Evolutionary conservation across 2,329 filamentous ascomycete genomes (phyloP), one percentile per base, ranked within the genome.

Genomic region (Fonsecaea multimorphosa): DNA sequence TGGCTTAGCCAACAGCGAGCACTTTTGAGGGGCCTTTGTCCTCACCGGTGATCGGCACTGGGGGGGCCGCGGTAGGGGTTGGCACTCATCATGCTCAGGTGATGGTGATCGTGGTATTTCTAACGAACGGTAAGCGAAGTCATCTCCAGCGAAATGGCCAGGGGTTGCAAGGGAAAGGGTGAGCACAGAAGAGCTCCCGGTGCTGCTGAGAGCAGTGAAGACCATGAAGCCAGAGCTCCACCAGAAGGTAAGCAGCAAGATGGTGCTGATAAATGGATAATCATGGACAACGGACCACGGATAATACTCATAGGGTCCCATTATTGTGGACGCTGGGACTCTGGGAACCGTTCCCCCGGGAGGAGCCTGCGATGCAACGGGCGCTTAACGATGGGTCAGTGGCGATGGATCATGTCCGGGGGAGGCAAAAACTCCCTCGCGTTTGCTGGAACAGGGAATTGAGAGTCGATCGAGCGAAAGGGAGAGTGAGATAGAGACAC

Each of bases 21-120:
- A 49, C 70, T 86, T 1, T 74, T 85, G 11, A 84, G 82, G 0
- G 86, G 86, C 0, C 80, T 84, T 22, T 85, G 85, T 0, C 86
- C 86, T 0, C 76, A 79, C 1, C 74, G 66, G 1, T 89, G 86
- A 86, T 83, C 80, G 61, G 57, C 66, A 0, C 85, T 85, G 1
- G 85, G 83, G 0, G 62, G 64, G 4, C 71, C 69, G 1, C 7
- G 19, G 4, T 0, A 9, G 44, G n/a, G 19, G 8, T 49, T 24
- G 44, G 22, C 19, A 49, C 3, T 49, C 19, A 24, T 49, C 44
- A 49, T 11, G 8, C 22, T 49, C 44, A 24, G 40, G 40, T 46
- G n/a, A 46, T 46, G 40, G n/a, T 44, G 32, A 9, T 31, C 29
- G 29, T 3, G 29, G 29, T 31, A 31, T 31, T 31, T 31, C 29